These are phyloP conservation scores for Arthrobotrys megalospora DNA, from an alignment of 2,329 filamentous ascomycete species.

Conservation along the genomic window DNA sequence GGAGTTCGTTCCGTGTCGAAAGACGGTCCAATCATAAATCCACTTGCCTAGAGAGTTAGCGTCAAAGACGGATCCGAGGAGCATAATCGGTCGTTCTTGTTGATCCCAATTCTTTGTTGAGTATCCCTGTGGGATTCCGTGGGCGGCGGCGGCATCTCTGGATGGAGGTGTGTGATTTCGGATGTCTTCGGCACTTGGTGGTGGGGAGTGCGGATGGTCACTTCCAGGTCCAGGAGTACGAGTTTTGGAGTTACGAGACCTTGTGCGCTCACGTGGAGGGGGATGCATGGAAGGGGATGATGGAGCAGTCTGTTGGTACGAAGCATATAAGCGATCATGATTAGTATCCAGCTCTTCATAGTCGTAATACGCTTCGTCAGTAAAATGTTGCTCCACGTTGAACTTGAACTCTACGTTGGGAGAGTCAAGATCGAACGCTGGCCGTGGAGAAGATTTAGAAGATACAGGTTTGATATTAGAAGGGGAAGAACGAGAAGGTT, in stretches of 20 bases:
- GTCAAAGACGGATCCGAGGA: slow-evolving; percentile 95
- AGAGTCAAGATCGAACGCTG: slow-evolving; percentile 59
- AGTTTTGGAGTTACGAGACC: slow-evolving; percentile 57
- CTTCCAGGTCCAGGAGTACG: slow-evolving; percentile 57
- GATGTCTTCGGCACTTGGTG: slow-evolving; percentile 54
- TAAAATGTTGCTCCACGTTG: slow-evolving; percentile 56
- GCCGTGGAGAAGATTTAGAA: slow-evolving; percentile 50
- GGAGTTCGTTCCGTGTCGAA: slow-evolving; percentile 83
- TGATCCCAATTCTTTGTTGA: slow-evolving; percentile 99
- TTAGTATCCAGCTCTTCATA: slow-evolving; percentile 60
- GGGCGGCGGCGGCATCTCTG: slow-evolving; percentile 72
- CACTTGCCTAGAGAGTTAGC: slow-evolving; percentile 98
- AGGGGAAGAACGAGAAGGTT: slow-evolving; percentile 43
- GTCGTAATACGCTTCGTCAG: slow-evolving; percentile 56
- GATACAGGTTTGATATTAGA: slow-evolving; percentile 59
- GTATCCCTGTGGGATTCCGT: slow-evolving; percentile 88
- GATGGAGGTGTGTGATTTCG: slow-evolving; percentile 59
- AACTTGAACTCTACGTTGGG: slow-evolving; percentile 61
- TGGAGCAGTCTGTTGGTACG: slow-evolving; percentile 55
- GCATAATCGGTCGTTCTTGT: slow-evolving; percentile 90
- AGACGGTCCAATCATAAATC: slow-evolving; percentile 99
- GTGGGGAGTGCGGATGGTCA: slow-evolving; percentile 57
- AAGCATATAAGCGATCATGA: slow-evolving; percentile 60
- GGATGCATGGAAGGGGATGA: slow-evolving; percentile 58
- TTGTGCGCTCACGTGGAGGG: slow-evolving; percentile 47